phyloP scores from a whole-genome alignment of 1,284 basidiomycete genomes.

The Rhodotorula mucilaginosa region DNA sequence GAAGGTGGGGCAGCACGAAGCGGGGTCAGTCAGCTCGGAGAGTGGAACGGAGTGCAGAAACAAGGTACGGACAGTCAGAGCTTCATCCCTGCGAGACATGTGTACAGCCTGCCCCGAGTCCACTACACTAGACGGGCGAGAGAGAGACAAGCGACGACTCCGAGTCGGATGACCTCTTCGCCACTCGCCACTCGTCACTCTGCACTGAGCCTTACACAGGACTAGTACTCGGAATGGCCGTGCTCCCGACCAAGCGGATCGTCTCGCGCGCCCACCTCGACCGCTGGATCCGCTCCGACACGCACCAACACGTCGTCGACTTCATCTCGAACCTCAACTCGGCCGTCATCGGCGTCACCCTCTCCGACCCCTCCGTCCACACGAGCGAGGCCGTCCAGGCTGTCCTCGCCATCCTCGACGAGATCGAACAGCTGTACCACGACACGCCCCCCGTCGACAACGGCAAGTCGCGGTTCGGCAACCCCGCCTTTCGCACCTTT shows the following conservation, averaged over 20 bases:
- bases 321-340: slow-evolving; percentile 78
- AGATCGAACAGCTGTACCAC: slow-evolving; percentile 65
- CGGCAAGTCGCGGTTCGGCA: slow-evolving; percentile 88
- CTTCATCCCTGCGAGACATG: neutral
- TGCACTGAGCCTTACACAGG: too few species aligned
- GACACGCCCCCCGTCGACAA: slow-evolving; percentile 85
- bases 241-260: slow-evolving; percentile 64
- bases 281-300: slow-evolving; percentile 73
- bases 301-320: slow-evolving; percentile 66
- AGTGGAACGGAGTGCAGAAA: too few species aligned
- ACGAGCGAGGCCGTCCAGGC: slow-evolving; percentile 64
- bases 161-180: too few species aligned
- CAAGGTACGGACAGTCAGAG: neutral
- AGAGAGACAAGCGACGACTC: too few species aligned
- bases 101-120: too few species aligned
- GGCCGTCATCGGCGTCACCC: slow-evolving; percentile 70
- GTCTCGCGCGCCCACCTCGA: slow-evolving; percentile 73
- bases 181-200: too few species aligned
- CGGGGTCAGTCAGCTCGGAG: neutral
- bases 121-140: too few species aligned
- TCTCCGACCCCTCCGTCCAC: slow-evolving; percentile 61
- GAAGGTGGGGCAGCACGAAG: neutral
- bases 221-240: too few species aligned
- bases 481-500: slow-evolving; percentile 91
- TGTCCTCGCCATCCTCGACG: slow-evolving; percentile 64